Conservation (phyloP, 768 basidiomycete genomes). For the Amanita exitialis region DNA sequence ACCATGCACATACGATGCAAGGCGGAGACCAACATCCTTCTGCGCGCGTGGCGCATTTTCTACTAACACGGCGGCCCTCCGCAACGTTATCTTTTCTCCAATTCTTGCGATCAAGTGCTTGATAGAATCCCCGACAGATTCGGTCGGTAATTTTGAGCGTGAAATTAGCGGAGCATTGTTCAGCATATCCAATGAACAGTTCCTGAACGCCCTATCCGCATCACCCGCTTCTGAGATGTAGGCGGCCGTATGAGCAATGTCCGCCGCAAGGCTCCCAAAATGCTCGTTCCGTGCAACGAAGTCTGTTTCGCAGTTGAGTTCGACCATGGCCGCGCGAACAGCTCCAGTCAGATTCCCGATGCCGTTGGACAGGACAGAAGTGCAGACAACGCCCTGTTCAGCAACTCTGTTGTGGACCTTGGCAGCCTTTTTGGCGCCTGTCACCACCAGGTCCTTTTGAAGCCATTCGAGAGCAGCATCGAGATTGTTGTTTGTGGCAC, state of each 20-base stretch:
- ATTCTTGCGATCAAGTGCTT: conserved; percentile 64
- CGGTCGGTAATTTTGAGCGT: conserved; percentile 22
- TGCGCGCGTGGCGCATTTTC: conserved; percentile 28
- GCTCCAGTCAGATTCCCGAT: conserved; percentile 32
- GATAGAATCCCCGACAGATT: conserved; percentile 54
- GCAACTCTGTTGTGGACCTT: conserved; percentile 74
- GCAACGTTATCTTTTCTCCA: conserved; percentile 69
- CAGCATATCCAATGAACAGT: conserved; percentile 39
- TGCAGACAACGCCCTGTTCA: conserved; percentile 69
- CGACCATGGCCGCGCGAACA: conserved; percentile 77
- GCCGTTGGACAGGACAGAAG: conserved; percentile 65
- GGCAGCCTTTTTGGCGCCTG: conserved; percentile 72
- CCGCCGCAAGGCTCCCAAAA: conserved; percentile 65
- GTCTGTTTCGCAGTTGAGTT: conserved; percentile 95
- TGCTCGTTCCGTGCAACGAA: conserved; percentile 85
- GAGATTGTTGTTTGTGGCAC: conserved; percentile 63
- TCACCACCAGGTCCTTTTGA: conserved; percentile 55
- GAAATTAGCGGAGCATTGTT: conserved; percentile 61
- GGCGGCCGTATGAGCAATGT: conserved; percentile 80
- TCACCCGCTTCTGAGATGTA: conserved; percentile 43
- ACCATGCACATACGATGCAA: conserved; percentile 57
- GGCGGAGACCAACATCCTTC: conserved; percentile 29
- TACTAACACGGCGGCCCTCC: conserved; percentile 42
- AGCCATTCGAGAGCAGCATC: conserved; percentile 74
- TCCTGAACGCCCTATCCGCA: conserved; percentile 27